Conservation (phyloP, 1,284 basidiomycete species). For the Irpex sp. region DNA sequence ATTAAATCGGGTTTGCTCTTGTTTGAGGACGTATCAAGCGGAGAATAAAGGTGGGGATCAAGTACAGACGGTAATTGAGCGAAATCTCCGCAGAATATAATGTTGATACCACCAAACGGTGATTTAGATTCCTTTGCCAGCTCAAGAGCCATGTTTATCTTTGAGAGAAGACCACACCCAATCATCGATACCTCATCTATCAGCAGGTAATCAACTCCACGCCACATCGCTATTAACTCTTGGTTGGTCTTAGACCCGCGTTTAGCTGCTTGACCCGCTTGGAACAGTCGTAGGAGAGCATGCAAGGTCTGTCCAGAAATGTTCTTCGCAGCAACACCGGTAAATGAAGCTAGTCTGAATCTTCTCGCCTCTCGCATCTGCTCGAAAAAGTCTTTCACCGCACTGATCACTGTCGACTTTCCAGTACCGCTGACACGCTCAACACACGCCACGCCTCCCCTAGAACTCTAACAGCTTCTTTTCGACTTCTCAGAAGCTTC, state of each 20-base stretch:
- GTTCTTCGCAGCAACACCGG: neutral
- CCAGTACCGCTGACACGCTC: neutral
- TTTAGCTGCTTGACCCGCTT: neutral
- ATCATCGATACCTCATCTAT: neutral
- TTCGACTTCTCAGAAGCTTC: too few relatives aligned
- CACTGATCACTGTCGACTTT: neutral
- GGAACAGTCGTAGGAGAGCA: neutral
- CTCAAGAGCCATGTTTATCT: neutral
- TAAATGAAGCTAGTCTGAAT: neutral
- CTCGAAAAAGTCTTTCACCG: neutral
- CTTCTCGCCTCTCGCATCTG: neutral
- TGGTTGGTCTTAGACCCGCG: neutral
- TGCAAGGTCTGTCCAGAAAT: neutral
- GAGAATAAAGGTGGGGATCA: neutral
- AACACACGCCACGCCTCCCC: too few relatives aligned
- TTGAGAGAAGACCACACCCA: neutral
- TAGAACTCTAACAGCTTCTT: too few relatives aligned
- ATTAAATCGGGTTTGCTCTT: neutral
- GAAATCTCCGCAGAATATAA: neutral
- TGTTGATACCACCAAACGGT: neutral
- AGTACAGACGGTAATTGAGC: neutral
- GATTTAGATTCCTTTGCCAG: neutral
- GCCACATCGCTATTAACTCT: neutral
- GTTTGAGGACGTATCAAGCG: neutral
- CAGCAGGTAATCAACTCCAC: neutral